Base-by-base conservation (phyloP, 179 eudicot species). In the Patellifolia procumbens region DNA sequence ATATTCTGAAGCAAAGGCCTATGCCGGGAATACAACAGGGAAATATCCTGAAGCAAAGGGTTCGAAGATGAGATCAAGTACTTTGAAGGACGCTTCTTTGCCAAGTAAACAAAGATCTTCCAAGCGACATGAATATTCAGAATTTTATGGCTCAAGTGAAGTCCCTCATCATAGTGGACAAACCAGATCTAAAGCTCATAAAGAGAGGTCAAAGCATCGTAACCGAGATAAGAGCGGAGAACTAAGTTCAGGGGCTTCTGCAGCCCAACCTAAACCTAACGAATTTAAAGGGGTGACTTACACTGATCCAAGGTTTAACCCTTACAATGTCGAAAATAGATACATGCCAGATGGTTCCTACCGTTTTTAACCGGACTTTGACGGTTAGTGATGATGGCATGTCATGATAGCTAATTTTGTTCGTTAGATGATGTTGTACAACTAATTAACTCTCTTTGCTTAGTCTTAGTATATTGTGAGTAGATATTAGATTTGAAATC, bases 171-270 rank as follows among this genome's bases (percentile, higher is more conserved):
- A 83, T 29, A 74, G 76, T 35, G 76, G 82, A 24, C 95, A 76
- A 46, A 79, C 74, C n/a, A 83, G 91, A 78, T 83, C 94, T 16
- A 94, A 91, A 82, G 78, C 89, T 78, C 97, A 89, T 77, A 92
- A 94, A 72, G 98, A 94, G 63, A 84, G 95, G 83, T 68, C 89
- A 62, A 94, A 90, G 88, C 98, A 94, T 85, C 89, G 97, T 4
- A 85, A 81, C 60, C 77, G 93, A 31, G 96, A 92, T n/a, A 92
- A 87, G 80, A 87, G 89, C 76, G 93, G 96, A 65, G 96, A 92
- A 81, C 81, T 74, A 11, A 82, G 17, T 35, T 77, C 73, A 20
- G 91, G 82, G 61, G 64, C 84, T 13, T 63, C 48, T 35, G 82
- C 85, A 24, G 45, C 65, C 46, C 92, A 89, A 52, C 85, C 87